Evolutionary conservation across 176 grass and related monocot species (phyloP).

Genomic region (Areca catechu): DNA sequence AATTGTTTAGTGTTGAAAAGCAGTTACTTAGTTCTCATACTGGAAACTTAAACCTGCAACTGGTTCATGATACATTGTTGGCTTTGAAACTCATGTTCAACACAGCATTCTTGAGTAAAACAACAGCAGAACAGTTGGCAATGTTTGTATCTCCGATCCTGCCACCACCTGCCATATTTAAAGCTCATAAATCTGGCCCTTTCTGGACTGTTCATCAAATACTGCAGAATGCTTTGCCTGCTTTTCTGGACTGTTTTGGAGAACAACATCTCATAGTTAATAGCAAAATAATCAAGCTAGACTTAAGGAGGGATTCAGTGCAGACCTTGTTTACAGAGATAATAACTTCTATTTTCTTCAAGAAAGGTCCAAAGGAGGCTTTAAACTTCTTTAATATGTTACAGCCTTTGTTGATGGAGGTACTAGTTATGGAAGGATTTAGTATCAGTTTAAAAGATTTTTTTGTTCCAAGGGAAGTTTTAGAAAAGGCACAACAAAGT

Average conservation of each 20-base stretch:
- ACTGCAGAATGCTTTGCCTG: slow-evolving; percentile 63
- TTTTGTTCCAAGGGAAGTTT: slow-evolving; percentile 39
- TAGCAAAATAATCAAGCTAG: slow-evolving; percentile 42
- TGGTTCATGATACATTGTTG: slow-evolving; percentile 60
- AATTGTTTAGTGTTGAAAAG: slow-evolving; percentile 81
- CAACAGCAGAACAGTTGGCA: slow-evolving; percentile 51
- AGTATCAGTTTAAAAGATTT: slow-evolving; percentile 80
- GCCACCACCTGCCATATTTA: slow-evolving; percentile 49
- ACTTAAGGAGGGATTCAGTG: slow-evolving; percentile 51
- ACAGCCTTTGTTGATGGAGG: slow-evolving; percentile 84
- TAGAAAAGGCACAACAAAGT: slow-evolving; percentile 39
- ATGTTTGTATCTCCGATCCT: slow-evolving; percentile 52
- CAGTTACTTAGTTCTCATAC: slow-evolving; percentile 66
- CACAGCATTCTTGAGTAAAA: slow-evolving; percentile 30
- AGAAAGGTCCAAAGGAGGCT: slow-evolving; percentile 54
- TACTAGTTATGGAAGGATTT: slow-evolving; percentile 64
- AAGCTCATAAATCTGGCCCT: slow-evolving; percentile 23
- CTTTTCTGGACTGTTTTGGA: slow-evolving; percentile 41
- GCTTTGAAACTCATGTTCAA: slow-evolving; percentile 57
- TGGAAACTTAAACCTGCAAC: slow-evolving; percentile 64
- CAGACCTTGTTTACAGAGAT: slow-evolving; percentile 48
- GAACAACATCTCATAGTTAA: slow-evolving; percentile 30
- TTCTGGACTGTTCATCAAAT: slow-evolving; percentile 55
- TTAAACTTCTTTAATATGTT: slow-evolving; percentile 63
- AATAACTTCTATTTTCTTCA: slow-evolving; percentile 39